Evolutionary conservation across 2,329 filamentous ascomycete species (phyloP), one percentile per base, ranked within the genome.

Genomic region (Penicillium sp.): DNA sequence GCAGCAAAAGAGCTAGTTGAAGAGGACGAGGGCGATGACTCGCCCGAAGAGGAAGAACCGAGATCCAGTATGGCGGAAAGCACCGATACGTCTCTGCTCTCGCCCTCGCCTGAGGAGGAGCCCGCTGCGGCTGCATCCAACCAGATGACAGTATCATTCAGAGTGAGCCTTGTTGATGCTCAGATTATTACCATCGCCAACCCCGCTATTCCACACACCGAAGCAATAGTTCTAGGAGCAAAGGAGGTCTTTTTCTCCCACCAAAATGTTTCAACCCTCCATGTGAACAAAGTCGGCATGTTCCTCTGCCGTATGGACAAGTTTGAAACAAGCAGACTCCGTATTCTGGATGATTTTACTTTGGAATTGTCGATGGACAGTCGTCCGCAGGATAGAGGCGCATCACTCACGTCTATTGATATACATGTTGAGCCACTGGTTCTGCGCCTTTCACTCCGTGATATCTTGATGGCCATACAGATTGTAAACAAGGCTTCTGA

Each of bases 261-360:
- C 70, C 96, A 99, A 75, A 92, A 98, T 79, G 92, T 94, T 8
- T 85, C 96, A 69, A 97, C 95, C 0, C 85, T 99, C 73, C 94
- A 99, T 73, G 88, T 99, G 3, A 93, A 92, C 7, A 90, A 98
- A 72, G 87, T 98, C 57, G 95, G 95, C 69, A 99, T 99, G 95
- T 99, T 97, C 76, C 79, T 99, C 35, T 99, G 96, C 74, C 91
- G 95, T 13, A 99, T 99, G 95, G 96, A 99, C 76, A 91, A 89
- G 66, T 98, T 98, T 69, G 94, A 99, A 69, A 93, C 91, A 3
- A 93, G 90, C 46, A 88, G 92, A 44, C 84, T 99, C 51, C 89
- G 95, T 19, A 97, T 99, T 64, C 86, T 99, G 35, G 96, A 99
- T 73, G 93, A 99, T 76, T 99, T 99, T 75, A 97, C 93, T 3